Base-by-base conservation (phyloP, 2,329 filamentous ascomycete species). In the Ophiobolus disseminans region DNA sequence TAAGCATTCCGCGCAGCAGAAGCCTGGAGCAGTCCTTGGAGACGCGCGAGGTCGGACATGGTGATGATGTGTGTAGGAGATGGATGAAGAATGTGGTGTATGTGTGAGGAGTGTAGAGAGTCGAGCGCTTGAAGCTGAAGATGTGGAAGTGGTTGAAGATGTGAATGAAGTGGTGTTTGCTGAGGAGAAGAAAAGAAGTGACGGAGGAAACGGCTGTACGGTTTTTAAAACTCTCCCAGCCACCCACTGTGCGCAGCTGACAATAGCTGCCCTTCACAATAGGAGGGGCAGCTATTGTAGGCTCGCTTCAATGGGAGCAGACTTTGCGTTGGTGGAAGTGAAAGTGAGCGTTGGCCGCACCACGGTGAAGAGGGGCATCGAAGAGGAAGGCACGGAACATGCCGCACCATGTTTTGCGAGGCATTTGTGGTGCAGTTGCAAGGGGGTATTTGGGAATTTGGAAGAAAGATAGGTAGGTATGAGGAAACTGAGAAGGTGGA, bases 11-110 rank as follows among this genome's bases (percentile, higher is more conserved):
- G 50, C 21, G 57, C 54, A 31, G 57, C 51, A 47, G 63, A 65
- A 41, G 56, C 55, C 53, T 56, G 56, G 30, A 67, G 55, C 56
- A 70, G 53, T 34, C 20, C 49, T 23, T 62, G 53, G 26, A 66
- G 55, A 45, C 60, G 57, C 47, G 45, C 40, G 11, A 52, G 44
- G 40, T 69, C 63, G 34, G 54, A 39, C 63, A 68, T 68, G 28
- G 36, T 57, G 50, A 17, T 20, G 35, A 35, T 37, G 6, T 32
- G 34, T 20, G 20, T 20, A 44, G 35, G 26, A 30, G 19, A 26
- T 11, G 16, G 22, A 3, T 21, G 30, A 22, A 11, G 28, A 38
- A 16, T 20, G 8, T 38, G 16, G 14, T 19, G 21, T 35, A 36
- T 48, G 21, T n/a, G n/a, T 21, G 30, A 22, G 11, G 28, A 38